Conservation (phyloP, 2,329 filamentous ascomycete species). For the Lachnellula arida region DNA sequence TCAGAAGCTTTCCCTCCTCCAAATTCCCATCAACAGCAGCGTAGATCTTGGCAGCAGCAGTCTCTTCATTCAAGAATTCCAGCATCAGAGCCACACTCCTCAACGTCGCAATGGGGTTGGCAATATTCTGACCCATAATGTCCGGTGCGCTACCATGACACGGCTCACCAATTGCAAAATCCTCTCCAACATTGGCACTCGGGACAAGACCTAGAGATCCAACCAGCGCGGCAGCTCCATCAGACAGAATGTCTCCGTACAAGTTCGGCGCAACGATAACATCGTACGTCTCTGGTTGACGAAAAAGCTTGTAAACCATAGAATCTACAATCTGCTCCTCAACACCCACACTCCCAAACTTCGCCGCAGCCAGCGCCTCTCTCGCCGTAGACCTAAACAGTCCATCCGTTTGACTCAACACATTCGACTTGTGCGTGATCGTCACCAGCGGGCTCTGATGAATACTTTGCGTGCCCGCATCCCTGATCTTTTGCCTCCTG, state of each 20-base stretch:
- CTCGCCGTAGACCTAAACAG: conserved; percentile 83
- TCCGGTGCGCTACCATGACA: conserved; percentile 96
- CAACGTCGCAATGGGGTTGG: conserved; percentile 94
- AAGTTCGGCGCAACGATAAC: conserved; percentile 97
- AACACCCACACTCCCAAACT: conserved; percentile 62
- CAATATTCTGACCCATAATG: conserved; percentile 87
- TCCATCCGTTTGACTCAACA: conserved; percentile 92
- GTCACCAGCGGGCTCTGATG: conserved; percentile 75
- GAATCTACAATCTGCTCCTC: conserved; percentile 99
- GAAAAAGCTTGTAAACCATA: conserved; percentile 99
- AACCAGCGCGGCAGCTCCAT: conserved; percentile 90
- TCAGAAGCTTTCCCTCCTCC: conserved; percentile 75
- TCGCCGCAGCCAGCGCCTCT: conserved; percentile 60
- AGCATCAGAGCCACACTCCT: conserved; percentile 91
- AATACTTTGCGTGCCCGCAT: conserved; percentile 51
- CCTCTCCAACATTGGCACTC: conserved; percentile 89
- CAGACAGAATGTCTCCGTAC: conserved; percentile 94
- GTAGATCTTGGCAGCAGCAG: conserved; percentile 85
- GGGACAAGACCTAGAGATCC: conserved; percentile 90
- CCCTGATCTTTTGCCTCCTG: conserved; percentile 75
- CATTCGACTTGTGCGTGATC: conserved; percentile 98
- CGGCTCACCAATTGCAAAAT: conserved; percentile 94
- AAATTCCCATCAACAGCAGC: conserved; percentile 86
- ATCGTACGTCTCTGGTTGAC: conserved; percentile 90
- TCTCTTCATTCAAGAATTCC: conserved; percentile 85